Base-by-base conservation (phyloP, 2,329 filamentous ascomycete species). In the Colletotrichum brevisporum region DNA sequence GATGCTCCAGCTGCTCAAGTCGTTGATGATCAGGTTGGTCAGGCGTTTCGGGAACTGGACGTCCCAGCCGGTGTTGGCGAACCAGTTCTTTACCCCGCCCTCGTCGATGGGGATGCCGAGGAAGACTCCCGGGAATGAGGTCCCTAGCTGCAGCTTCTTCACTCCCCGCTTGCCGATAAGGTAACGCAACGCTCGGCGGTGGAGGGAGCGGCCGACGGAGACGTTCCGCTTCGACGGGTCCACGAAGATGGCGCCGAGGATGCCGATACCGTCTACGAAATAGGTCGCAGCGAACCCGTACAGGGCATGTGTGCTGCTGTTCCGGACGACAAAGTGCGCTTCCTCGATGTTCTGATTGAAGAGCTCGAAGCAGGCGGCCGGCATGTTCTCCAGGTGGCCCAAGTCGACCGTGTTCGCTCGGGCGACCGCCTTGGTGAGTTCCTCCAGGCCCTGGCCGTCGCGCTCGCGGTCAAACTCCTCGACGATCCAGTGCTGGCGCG, bases 201-300 rank as follows among this genome's bases (percentile, higher is more conserved):
- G 95, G 2, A 98, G 87, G 0, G 94, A 97, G 73, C 94, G 90
- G 0, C 95, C 95, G 70, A 98, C 96, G 0, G 94, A 97, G 10
- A 97, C 87, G 75, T 95, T 96, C 41, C 95, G 90, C 75, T 97
- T 92, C 4, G 88, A 83, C 0, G 95, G 95, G 73, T 98, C 95
- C 45, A 98, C 95, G 71, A 98, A 92, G n/a, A 98, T 85, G 4
- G 93, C 90, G 0, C 92, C 94, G 58, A 98, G 90, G 18, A 94
- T 91, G 16, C 94, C 94, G 5, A 90, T 90, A 1, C 82, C 82
- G 48, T 89, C 89, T 76, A 92, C 90, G 77, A 89, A 94, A 77
- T 97, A 98, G 0, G 94, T 97, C 0, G 94, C 92, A 75, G 93
- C 95, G 79, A 98, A 98, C 2, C 95, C 95, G 76, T 97, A 98